Base-by-base conservation (phyloP, 1,284 basidiomycete species). In the Xanthoconium separans region DNA sequence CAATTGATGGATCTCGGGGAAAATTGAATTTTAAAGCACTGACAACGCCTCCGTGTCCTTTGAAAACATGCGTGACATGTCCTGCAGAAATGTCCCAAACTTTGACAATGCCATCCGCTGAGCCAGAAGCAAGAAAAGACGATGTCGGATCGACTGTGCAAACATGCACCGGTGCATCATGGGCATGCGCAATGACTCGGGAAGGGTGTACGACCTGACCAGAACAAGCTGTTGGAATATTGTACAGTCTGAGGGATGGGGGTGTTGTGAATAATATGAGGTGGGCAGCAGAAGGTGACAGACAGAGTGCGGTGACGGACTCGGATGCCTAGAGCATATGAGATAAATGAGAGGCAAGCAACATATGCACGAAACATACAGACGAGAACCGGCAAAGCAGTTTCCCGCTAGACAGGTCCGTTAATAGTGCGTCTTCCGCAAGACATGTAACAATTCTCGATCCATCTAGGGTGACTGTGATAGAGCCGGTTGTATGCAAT, bases 31-130 rank as follows among this genome's bases (percentile, higher is more conserved):
- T 77, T 49, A 97, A 77, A 10, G 97, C 91, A 58, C 91, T 93
- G 63, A 98, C 89, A 49, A 98, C 91, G 16, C 97, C 96, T 8
- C 95, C 97, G 66, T 98, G 97, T 11, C 96, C 96, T 65, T 91
- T 91, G 78, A 98, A 95, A 13, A 95, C 81, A 71, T 99, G 97
- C 0, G 97, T 99, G 40, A 92, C 85, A 70, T 89, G 95, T 10
- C 94, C 96, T 18, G 87, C 85, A 4, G 80, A 75, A 44, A 96
- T 83, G 69, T 98, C 91, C 94, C 95, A 99, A 10, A 99, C 91
- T 77, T 98, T 98, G 53, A 98, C 96, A 20, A 92, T 83, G 15
- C 97, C 96, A 64, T 99, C 97, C 6, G 95, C 92, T 10, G 94
- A 91, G 1, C 95, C 97, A 8, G 96, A 97, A 2, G 97, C 96